Evolutionary conservation across 495 filamentous ascomycete species (phyloP).

Genomic region (Aspergillus funiculosus): DNA sequence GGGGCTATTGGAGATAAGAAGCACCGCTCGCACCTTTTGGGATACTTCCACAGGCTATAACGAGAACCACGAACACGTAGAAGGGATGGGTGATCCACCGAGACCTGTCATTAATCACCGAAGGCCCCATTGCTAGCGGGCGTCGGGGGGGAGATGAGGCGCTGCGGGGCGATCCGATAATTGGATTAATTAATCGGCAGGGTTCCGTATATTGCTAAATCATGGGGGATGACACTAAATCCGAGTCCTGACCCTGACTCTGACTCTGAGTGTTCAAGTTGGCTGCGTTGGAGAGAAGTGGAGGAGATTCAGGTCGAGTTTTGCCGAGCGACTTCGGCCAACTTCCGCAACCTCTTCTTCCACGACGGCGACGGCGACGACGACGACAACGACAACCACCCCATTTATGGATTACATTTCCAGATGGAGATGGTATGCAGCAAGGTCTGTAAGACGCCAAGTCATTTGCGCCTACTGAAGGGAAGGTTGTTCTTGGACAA

Average conservation of each 20-base stretch:
- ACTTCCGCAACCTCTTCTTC: conserved; percentile 1
- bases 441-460: too few species aligned
- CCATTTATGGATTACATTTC: too few species aligned
- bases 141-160: conserved; percentile 1
- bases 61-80: conserved; percentile 36
- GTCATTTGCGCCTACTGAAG: too few species aligned
- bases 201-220: too few species aligned
- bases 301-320: not conserved
- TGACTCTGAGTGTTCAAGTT: too few species aligned
- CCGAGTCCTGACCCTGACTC: too few species aligned
- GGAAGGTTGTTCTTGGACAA: too few species aligned
- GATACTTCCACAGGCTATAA: conserved; percentile 41
- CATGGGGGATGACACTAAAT: too few species aligned
- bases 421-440: too few species aligned
- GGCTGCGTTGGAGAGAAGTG: too few species aligned
- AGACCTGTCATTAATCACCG: conserved; percentile 27
- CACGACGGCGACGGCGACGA: too few species aligned
- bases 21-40: conserved; percentile 36
- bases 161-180: conserved; percentile 4
- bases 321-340: not conserved
- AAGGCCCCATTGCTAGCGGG: conserved; percentile 23
- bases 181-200: not conserved
- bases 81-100: conserved; percentile 38
- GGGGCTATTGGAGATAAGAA: not conserved
- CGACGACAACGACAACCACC: too few species aligned